Base-by-base conservation (phyloP, 1,139 yeast genomes). In the Pneumocystis murina region DNA sequence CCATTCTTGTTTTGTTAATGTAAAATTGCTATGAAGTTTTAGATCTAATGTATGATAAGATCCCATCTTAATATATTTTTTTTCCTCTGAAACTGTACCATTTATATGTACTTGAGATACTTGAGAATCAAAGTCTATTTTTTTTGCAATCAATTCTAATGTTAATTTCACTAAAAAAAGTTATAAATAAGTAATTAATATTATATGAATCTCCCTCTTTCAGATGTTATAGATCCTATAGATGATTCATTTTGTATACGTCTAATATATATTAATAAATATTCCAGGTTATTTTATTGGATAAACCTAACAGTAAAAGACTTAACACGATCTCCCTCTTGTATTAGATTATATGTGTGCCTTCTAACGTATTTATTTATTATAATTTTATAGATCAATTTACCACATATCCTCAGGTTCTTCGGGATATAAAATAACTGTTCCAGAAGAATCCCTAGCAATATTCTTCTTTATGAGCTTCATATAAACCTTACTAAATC, bases 401-500 rank as follows among this genome's bases (percentile, higher is more conserved):
- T 20, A 38, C 91, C 97, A 92, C 67, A 92, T 78, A 73, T 92
- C 98, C 70, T 92, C 97, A 57, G 88, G 83, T 70, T 92, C 97
- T 70, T 90, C 89, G 0, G 97, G 92, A 2, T 82, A 77, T 20
- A 91, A 74, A 0, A 85, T 79, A 17, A 88, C 79, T 2, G 79
- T 76, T 16, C 92, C 95, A 68, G 84, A 79, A 65, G 81, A 78
- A 69, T 86, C 89, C 69, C 82, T 84, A 66, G 82, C 84, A 62
- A 84, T 75, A 36, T 72, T 72, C 65, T 81, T 78, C 59, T 79
- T 75, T 5, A 84, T 71, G 40, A 84, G 74, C 73, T 83, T 84
- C 87, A 83, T 83, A 43, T 24, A 24, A 6, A 48, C 28, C 7
- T 43, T 48, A 12, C 12, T 10, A 24, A 17, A 48, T 24, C 17